Conservation (phyloP, 441 rosid genomes). For the Brassica hybrid region DNA sequence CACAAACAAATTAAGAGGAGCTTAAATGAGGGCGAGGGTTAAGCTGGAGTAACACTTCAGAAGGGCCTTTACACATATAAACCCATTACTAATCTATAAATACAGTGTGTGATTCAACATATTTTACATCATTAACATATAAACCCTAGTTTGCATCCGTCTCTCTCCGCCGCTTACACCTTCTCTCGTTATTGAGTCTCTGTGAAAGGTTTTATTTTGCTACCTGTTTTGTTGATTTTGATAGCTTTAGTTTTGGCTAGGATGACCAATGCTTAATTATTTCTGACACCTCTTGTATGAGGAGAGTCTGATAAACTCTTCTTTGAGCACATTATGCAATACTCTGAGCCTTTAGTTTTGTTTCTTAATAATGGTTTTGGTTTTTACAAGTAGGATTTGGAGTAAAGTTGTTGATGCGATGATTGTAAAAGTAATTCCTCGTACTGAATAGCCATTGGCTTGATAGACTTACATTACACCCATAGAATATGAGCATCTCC, state of each 20-base stretch:
- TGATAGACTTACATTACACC: constrained; percentile 45
- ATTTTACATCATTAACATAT: neutral
- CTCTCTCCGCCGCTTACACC: constrained; percentile 13
- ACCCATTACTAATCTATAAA: constrained; percentile 18
- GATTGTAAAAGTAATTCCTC: constrained; percentile 47
- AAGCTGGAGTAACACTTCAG: neutral
- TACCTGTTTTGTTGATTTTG: neutral
- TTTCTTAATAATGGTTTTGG: neutral
- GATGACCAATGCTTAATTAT: constrained; percentile 37
- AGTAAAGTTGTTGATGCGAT: neutral
- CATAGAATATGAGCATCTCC: constrained; percentile 43
- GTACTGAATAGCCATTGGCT: constrained; percentile 40
- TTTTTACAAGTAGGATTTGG: neutral
- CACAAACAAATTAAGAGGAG: neutral
- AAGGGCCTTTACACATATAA: constrained; percentile 13
- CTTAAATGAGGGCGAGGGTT: neutral
- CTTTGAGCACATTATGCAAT: constrained; percentile 41
- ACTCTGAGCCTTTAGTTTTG: constrained; percentile 34
- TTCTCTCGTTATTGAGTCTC: neutral
- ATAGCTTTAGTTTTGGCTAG: constrained; percentile 4
- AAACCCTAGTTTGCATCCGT: constrained; percentile 1
- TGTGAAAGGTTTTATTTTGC: neutral
- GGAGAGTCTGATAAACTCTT: constrained; percentile 39
- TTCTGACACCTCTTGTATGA: constrained; percentile 49
- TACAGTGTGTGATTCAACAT: neutral